phyloP scores from a whole-genome alignment of 768 basidiomycete genomes.

The Rubroboletus pulcherrimus region DNA sequence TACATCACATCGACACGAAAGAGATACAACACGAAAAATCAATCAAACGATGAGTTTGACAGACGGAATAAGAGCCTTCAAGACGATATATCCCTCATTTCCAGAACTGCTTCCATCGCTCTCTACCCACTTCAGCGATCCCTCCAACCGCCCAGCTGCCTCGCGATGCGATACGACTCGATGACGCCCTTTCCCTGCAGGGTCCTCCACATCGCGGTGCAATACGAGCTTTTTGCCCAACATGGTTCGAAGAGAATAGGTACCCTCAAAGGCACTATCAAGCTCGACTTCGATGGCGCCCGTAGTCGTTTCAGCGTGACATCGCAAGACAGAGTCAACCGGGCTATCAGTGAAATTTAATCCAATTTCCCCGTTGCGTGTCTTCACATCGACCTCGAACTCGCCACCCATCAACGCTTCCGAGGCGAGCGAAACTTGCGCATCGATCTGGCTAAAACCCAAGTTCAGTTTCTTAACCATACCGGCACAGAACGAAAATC shows the following conservation, averaged over 20 bases:
- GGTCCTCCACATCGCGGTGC: conserved; percentile 28
- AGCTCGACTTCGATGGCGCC: conserved; percentile 25
- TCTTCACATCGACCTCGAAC: conserved; percentile 31
- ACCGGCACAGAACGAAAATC: background rate
- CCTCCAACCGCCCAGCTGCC: conserved; percentile 8
- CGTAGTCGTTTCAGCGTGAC: conserved; percentile 31
- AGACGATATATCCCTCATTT: conserved; percentile 14
- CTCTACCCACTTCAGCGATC: conserved; percentile 24
- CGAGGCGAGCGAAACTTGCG: conserved; percentile 31
- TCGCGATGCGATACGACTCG: conserved; percentile 21
- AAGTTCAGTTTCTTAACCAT: background rate
- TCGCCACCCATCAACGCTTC: conserved; percentile 25
- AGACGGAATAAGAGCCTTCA: conserved; percentile 14
- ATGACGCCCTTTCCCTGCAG: conserved; percentile 33
- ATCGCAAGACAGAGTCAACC: conserved; percentile 32
- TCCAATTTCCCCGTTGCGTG: conserved; percentile 29
- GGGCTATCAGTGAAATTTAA: conserved; percentile 32
- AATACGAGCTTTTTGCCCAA: conserved; percentile 21
- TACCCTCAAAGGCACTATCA: conserved; percentile 41
- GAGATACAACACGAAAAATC: background rate
- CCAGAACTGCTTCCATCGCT: conserved; percentile 15
- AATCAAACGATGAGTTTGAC: conserved; percentile 21
- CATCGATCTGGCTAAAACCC: conserved; percentile 15
- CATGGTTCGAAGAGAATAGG: conserved; percentile 31
- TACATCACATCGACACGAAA: background rate